A percentile compares a stretch with the other conserved stretches of the same genome.
Conservation (phyloP, 1,284 basidiomycete genomes). For the Trichosporon sp. region DNA sequence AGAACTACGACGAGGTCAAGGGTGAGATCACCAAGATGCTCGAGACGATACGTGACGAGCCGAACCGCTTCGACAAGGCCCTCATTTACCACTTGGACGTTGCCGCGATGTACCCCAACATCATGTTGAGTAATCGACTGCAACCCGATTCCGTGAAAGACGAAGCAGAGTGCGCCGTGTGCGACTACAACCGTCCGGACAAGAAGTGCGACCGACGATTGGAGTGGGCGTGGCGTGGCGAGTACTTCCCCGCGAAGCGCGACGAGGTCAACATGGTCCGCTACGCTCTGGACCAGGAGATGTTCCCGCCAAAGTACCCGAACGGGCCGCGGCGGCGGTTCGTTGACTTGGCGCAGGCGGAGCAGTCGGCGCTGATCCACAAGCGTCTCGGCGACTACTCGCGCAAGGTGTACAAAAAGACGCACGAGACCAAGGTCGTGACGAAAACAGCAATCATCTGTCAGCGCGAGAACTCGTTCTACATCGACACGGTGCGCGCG, state of each 20-base stretch:
- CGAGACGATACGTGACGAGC: slow-evolving; percentile 88
- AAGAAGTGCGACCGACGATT: slow-evolving; percentile 93
- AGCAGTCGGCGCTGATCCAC: slow-evolving; percentile 89
- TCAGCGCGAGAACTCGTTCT: slow-evolving; percentile 98
- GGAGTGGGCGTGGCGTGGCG: slow-evolving; percentile 99
- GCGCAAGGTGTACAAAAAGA: slow-evolving; percentile 97
- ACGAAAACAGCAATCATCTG: slow-evolving; percentile 94
- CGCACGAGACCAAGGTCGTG: slow-evolving; percentile 97
- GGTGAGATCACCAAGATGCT: slow-evolving; percentile 74
- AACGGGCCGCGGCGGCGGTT: slow-evolving; percentile 78
- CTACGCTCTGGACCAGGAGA: slow-evolving; percentile 92
- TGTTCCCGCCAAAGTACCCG: slow-evolving; percentile 79
- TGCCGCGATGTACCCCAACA: slow-evolving; percentile 99
- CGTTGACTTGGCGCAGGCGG: slow-evolving; percentile 77
- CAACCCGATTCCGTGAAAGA: slow-evolving; percentile 98
- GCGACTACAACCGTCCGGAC: slow-evolving; percentile 95
- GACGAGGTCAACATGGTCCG: slow-evolving; percentile 99
- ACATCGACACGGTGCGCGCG: slow-evolving; percentile 95
- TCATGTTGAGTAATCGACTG: slow-evolving; percentile 99
- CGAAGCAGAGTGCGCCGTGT: slow-evolving; percentile 95
- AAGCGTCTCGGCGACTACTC: slow-evolving; percentile 99
- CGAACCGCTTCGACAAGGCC: slow-evolving; percentile 83
- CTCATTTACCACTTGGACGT: slow-evolving; percentile 99
- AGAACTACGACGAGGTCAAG: slow-evolving; percentile 94
- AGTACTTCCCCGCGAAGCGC: slow-evolving; percentile 95